A percentile compares a stretch with the other conserved stretches of the same genome.
Evolutionary conservation across 371 early-diverging fungal species (phyloP).

Genomic region (Blastocladiella emersonii): DNA sequence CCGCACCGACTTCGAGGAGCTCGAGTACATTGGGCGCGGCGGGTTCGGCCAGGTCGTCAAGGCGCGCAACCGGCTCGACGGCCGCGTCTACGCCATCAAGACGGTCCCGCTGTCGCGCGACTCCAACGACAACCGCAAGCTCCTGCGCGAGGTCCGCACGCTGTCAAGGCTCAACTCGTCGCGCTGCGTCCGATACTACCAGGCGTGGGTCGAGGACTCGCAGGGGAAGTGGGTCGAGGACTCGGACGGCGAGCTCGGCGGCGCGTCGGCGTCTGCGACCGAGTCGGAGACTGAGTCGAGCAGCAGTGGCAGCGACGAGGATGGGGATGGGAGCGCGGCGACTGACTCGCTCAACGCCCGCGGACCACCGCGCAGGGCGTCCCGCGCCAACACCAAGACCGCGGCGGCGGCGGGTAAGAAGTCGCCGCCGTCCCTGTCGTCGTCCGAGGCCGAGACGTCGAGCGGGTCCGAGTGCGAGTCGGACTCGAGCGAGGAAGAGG

Average conservation of each 20-base stretch:
- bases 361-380: no score
- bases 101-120: constrained; percentile 57
- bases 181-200: constrained; percentile 83
- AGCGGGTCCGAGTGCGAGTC: neutral
- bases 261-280: no score
- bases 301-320: neutral
- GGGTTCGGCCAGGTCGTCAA: constrained; percentile 81
- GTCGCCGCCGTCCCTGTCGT: no score
- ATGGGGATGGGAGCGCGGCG: no score
- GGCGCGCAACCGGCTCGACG: constrained; percentile 69
- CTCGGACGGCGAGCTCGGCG: neutral
- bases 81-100: constrained; percentile 81
- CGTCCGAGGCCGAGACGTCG: neutral
- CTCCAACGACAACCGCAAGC: constrained; percentile 61
- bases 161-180: constrained; percentile 79
- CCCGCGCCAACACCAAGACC: no score
- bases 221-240: constrained; percentile 6
- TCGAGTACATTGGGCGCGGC: constrained; percentile 80
- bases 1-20: constrained; percentile 78
- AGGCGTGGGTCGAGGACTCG: constrained; percentile 72
- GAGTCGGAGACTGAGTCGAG: constrained; percentile 4
- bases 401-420: no score
- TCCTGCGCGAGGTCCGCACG: constrained; percentile 81
- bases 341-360: no score
- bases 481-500: constrained; percentile 20